Conservation (phyloP, 495 filamentous ascomycete genomes). For the Talaromyces borbonicus region DNA sequence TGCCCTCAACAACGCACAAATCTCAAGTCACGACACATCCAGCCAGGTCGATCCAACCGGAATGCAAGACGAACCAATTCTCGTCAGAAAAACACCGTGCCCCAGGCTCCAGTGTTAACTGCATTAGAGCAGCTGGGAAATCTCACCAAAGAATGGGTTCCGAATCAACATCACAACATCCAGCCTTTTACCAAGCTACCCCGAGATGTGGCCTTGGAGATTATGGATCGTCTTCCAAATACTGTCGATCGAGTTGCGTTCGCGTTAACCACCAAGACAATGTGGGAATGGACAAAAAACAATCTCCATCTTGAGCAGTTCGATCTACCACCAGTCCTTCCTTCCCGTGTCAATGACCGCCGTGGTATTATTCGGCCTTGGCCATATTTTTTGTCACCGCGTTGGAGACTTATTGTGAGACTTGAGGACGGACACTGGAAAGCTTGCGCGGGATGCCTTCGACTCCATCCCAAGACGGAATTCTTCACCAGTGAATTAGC, state of each 20-base stretch:
- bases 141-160: not conserved
- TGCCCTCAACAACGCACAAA: too few relatives aligned
- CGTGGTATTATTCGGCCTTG: not conserved
- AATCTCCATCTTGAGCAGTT: not conserved
- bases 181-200: not conserved
- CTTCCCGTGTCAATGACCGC: not conserved
- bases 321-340: not conserved
- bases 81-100: not conserved
- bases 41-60: too few relatives aligned
- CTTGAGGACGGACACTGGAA: conserved; percentile 10
- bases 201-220: not conserved
- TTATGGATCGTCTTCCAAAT: not conserved
- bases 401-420: conserved; percentile 9
- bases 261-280: not conserved
- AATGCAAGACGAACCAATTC: too few relatives aligned
- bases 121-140: not conserved
- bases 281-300: not conserved
- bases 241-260: not conserved
- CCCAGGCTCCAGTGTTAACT: not conserved
- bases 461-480: conserved; percentile 15
- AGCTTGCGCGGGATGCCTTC: conserved; percentile 8
- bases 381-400: not conserved
- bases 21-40: too few relatives aligned
- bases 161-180: not conserved
- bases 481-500: not conserved